Base-by-base conservation (phyloP, 208 protist species). In the Crithidia thermophila region DNA sequence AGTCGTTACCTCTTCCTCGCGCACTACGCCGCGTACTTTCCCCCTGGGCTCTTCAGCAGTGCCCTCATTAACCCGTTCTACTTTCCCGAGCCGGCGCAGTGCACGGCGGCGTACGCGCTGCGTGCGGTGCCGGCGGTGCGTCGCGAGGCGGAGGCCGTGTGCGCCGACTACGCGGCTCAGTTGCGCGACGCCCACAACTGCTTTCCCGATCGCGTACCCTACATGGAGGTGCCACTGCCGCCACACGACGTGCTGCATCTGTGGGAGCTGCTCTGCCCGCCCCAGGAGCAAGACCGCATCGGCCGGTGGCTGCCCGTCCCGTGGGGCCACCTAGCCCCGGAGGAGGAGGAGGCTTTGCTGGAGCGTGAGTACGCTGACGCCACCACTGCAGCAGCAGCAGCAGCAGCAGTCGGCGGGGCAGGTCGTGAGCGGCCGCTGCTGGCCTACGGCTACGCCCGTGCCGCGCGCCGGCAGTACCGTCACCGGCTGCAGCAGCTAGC, bases 1-100 rank as follows among this genome's bases (percentile, higher is more conserved):
- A 89, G 84, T 71, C 75, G 87, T 42, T 79, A 84, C 20, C 67
- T 91, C 21, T 94, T 94, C 58, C 68, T 69, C 14, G 43, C 81
- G 20, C 72, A 77, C 49, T 94, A 88, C 73, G 55, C 82, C 25
- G 18, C 25, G 23, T 70, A 76, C 43, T 94, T 91, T 55, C 82
- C 87, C 9, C 10, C 71, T 2, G 75, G 77, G 0, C 42, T 85
- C 55, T 91, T 90, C 66, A 67, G 60, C 34, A 57, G 67, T 42
- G 68, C 58, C n/a, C 63, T 87, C 18, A 36, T 81, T 28, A 75
- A 83, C 56, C 77, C 77, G 6, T 81, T 69, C 23, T 87, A 71
- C 62, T 84, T 80, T 16, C 65, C 81, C 27, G 70, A 82, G 2
- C 13, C 43, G 5, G 65, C 9, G 47, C 55, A 84, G 61, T 75